Base-by-base conservation (phyloP, 176 grass and related monocot genomes). In the Carex scoparia region DNA sequence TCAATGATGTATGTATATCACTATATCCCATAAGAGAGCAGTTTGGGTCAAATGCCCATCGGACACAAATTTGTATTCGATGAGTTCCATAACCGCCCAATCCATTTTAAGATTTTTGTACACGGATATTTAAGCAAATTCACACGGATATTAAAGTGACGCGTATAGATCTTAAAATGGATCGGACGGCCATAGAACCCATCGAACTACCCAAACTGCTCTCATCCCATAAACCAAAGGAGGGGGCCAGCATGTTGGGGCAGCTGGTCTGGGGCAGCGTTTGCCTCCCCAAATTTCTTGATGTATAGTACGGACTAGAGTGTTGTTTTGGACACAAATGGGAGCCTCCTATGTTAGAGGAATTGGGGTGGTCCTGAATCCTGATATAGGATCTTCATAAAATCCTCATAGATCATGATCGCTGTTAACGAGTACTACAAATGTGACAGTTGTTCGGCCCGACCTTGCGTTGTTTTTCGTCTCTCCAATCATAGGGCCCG, bases 181-280 rank as follows among this genome's bases (percentile, higher is more conserved):
- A 23, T 23, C 23, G 23, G 23, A 23, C 23, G 23, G 23, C 23
- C 23, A 23, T 23, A 0, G 23, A 23, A 23, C 23, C 23, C 23
- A 23, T 23, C 23, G 23, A 23, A 23, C 23, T 23, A 23, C 23
- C 23, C 23, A 23, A 23, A 23, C 23, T 23, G 23, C 23, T 23
- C 23, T 23, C 23, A 23, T 70, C 35, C 37, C 32, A 10, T 11
- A 70, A 42, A 35, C 35, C 15, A 71, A 19, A 38, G n/a, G 18
- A 75, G 71, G 71, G 46, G 46, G n/a, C 71, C 71, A 54, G 46
- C 19, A 5, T 75, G 71, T 75, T 75, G 71, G 31, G 44, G 71
- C 68, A 71, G 37, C n/a, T 44, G 37, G 69, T 42, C 42, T 70
- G 68, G 70, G 70, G 44, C 19, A 74, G n/a, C 70, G 46, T 9